phyloP scores from a whole-genome alignment of 768 basidiomycete species.

The Gyrodon lividus region DNA sequence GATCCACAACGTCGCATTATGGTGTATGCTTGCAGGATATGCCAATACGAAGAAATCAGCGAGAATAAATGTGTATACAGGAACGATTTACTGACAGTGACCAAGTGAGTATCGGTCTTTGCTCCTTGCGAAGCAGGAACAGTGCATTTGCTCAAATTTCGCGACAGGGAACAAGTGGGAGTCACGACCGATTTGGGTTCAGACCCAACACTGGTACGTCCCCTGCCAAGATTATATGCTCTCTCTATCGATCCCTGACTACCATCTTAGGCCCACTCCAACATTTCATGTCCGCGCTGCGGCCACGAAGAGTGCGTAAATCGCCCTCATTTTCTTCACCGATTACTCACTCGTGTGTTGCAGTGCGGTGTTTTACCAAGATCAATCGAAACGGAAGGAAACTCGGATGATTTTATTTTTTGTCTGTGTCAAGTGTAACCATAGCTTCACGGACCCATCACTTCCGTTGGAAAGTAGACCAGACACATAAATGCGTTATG shows the following conservation, averaged over 20 bases:
- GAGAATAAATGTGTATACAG: conserved; percentile 89
- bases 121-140: not conserved
- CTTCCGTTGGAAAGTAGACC: conserved; percentile 45
- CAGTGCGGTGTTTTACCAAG: conserved; percentile 93
- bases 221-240: not conserved
- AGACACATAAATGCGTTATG: conserved; percentile 23
- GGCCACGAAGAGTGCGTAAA: conserved; percentile 75
- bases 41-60: conserved; percentile 78
- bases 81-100: conserved; percentile 90
- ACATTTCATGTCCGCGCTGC: conserved; percentile 81
- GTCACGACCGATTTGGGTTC: conserved; percentile 84
- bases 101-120: conserved; percentile 60
- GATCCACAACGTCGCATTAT: conserved; percentile 82
- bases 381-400: conserved; percentile 95
- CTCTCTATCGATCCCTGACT: not conserved
- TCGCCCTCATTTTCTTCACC: not conserved
- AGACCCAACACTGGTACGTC: conserved; percentile 81
- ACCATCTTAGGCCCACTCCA: conserved; percentile 69
- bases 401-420: conserved; percentile 94
- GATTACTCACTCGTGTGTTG: conserved; percentile 6
- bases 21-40: conserved; percentile 91
- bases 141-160: conserved; percentile 3
- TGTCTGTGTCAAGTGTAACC: conserved; percentile 81
- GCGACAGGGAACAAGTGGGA: conserved; percentile 83
- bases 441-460: conserved; percentile 71